Evolutionary conservation across 2,329 filamentous ascomycete genomes (phyloP), one percentile per base, ranked within the genome.

Genomic region (Ramichloridium luteum): DNA sequence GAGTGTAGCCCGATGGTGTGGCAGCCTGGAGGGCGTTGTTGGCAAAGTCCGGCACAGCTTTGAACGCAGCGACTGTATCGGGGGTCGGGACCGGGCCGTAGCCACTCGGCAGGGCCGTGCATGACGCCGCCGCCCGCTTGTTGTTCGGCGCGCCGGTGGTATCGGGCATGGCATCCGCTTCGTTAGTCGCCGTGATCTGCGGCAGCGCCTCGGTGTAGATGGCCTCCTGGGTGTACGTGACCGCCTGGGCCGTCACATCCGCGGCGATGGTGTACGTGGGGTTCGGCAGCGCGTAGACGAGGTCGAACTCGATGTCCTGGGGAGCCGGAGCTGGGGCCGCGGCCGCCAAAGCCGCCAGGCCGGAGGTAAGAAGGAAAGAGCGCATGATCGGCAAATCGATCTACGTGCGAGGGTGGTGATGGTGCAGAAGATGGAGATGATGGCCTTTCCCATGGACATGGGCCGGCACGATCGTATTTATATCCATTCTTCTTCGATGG

Each of bases 1-100:
- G 28, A 2, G 32, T 43, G 37, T 51, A 56, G 28, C 46, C 45
- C 5, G 35, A 13, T 3, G 52, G 53, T 2, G 43, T 46, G 3
- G 37, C 16, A 3, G 50, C 51, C 12, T 32, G 29, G 3, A 36
- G 41, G 5, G 51, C 48, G 4, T 8, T n/a, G 8, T 23, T 23
- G 20, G 8, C 20, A n/a, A 23, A 23, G 20, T 23, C 20, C 20
- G 20, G 20, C 8, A 23, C 8, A 23, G 20, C 20, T 23, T 8
- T 8, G 20, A 23, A 23, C 8, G 20, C 20, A 23, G 8, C n/a
- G 8, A n/a, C 8, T 8, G 20, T 23, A n/a, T 23, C 20, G 8
- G 20, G 20, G 20, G 20, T 23, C 8, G 20, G 20, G n/a, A n/a
- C n/a, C n/a, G 20, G 20, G 8, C 20, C 20, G 20, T 23, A 23